Percentiles rank a stretch among this genome's conserved stretches.
phyloP scores from a whole-genome alignment of 1,284 basidiomycete genomes.

The Blastosporella zonata region DNA sequence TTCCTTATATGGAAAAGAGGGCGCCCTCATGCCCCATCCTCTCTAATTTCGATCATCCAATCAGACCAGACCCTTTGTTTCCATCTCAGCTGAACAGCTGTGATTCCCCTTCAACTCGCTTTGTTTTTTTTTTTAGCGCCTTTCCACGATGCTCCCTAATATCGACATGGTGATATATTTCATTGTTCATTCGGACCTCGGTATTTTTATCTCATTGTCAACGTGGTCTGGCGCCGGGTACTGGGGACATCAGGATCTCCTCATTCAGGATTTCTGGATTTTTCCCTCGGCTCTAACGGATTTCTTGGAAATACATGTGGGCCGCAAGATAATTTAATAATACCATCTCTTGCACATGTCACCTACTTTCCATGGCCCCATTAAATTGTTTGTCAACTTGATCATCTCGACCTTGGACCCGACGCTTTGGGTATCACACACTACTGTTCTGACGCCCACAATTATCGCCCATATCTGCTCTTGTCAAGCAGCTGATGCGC shows the following conservation, averaged over 20 bases:
- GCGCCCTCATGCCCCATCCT: conserved; percentile 16
- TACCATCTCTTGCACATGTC: no score
- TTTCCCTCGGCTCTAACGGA: not conserved
- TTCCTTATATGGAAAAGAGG: conserved; percentile 6
- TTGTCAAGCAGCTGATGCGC: conserved; percentile 14
- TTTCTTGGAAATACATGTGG: not conserved
- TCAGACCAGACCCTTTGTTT: conserved; percentile 10
- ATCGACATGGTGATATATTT: not conserved
- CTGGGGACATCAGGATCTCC: conserved; percentile 7
- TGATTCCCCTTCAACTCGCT: not conserved
- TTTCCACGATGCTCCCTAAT: not conserved
- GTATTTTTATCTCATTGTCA: conserved; percentile 17
- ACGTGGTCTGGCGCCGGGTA: conserved; percentile 14
- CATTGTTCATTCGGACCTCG: conserved; percentile 8
- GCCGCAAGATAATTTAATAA: no score
- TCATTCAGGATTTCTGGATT: conserved; percentile 1
- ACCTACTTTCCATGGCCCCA: not conserved
- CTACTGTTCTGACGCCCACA: conserved; percentile 12
- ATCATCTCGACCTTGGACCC: not conserved
- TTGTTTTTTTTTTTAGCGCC: not conserved
- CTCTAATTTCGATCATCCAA: conserved; percentile 19
- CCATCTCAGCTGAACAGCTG: not conserved
- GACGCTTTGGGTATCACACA: conserved; percentile 1
- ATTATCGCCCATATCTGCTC: conserved; percentile 6
- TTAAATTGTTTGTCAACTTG: no score